phyloP scores from a whole-genome alignment of 2,329 filamentous ascomycete genomes.

The Aspergillus novofumigatus region DNA sequence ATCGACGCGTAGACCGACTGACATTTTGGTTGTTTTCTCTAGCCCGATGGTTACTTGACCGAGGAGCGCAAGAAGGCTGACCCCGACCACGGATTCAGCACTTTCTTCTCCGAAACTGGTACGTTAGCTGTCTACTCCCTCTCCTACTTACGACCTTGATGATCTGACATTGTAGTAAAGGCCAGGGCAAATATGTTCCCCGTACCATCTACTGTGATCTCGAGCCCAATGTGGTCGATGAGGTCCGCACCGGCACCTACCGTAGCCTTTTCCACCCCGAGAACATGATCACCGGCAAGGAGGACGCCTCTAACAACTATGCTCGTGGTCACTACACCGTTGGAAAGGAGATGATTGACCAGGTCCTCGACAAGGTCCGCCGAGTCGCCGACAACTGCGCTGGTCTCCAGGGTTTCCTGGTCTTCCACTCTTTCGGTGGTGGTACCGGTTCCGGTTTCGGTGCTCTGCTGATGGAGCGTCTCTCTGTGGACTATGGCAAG shows the following conservation, averaged over 20 bases:
- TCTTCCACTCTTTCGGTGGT: conserved; percentile 99
- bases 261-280: conserved; percentile 97
- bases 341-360: conserved; percentile 98
- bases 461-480: conserved; percentile 96
- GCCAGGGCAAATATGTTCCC: conserved; percentile 97
- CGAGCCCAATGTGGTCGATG: conserved; percentile 98
- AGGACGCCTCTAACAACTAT: conserved; percentile 99
- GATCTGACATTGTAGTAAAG: conserved; percentile 45
- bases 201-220: conserved; percentile 99
- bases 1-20: background rate
- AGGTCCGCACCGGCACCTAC: conserved; percentile 97
- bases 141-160: background rate
- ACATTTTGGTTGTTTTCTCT: conserved; percentile 25
- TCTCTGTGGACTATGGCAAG: conserved; percentile 99
- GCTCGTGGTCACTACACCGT: conserved; percentile 99
- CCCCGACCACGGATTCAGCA: conserved; percentile 97
- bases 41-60: conserved; percentile 98
- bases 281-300: conserved; percentile 99
- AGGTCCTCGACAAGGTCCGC: conserved; percentile 95
- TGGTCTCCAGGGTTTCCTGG: conserved; percentile 96
- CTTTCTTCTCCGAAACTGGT: conserved; percentile 99
- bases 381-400: conserved; percentile 97
- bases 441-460: conserved; percentile 98
- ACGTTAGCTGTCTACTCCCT: conserved; percentile 36
- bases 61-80: conserved; percentile 94